These are phyloP conservation scores for Setaria italica DNA, from an alignment of 202 grass and related monocot species.

Conservation along the genomic window DNA sequence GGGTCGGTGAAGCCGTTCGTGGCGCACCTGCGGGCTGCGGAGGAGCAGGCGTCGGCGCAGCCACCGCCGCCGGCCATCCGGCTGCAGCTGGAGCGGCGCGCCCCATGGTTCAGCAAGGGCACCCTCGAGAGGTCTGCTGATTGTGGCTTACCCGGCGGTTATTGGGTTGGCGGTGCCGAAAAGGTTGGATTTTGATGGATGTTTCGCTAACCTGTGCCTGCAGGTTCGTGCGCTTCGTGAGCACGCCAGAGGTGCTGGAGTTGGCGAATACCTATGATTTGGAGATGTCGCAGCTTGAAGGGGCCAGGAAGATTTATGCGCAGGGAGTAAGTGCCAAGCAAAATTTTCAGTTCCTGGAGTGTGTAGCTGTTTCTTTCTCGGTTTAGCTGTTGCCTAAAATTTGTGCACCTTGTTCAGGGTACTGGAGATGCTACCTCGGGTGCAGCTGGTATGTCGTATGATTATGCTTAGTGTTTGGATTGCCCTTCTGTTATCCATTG, in stretches of 20 bases:
- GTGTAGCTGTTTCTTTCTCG: conserved; percentile 28
- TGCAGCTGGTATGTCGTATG: conserved; percentile 59
- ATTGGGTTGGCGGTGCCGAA: conserved; percentile 30
- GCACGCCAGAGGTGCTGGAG: conserved; percentile 96
- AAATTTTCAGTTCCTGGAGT: conserved; percentile 17
- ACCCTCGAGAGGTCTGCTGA: conserved; percentile 88
- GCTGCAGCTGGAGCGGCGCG: conserved; percentile 67
- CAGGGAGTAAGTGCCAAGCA: conserved; percentile 60
- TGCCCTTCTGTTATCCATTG: not conserved
- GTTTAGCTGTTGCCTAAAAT: conserved; percentile 43
- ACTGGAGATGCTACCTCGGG: conserved; percentile 60
- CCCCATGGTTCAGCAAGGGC: conserved; percentile 93
- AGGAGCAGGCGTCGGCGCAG: conserved; percentile 72
- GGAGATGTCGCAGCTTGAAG: conserved; percentile 95
- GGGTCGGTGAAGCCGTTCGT: conserved; percentile 92
- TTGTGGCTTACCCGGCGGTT: conserved; percentile 20
- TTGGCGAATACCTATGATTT: conserved; percentile 76
- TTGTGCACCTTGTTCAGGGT: conserved; percentile 58
- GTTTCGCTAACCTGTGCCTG: conserved; percentile 39
- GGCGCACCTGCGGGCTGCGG: conserved; percentile 79
- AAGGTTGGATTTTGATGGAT: conserved; percentile 43
- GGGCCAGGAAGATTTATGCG: conserved; percentile 91
- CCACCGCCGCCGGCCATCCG: conserved; percentile 55
- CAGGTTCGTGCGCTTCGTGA: conserved; percentile 97
- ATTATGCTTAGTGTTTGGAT: not conserved